A percentile compares a stretch with the other conserved stretches of the same genome.
phyloP scores from a whole-genome alignment of 192 early-diverging fungal genomes.

The Coemansia sp. region DNA sequence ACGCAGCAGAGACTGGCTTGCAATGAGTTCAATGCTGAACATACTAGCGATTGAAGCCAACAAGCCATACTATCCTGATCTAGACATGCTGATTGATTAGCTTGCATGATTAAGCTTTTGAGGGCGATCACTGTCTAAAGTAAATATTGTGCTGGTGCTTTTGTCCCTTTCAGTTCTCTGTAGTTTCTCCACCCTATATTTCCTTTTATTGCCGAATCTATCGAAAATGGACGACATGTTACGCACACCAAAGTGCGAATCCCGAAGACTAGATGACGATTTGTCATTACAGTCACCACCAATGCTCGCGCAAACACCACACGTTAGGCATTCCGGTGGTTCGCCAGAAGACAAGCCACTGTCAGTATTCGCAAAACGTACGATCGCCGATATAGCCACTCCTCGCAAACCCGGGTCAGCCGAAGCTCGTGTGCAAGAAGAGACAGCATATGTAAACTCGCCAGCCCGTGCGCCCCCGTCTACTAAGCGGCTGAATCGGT shows the following conservation, averaged over 20 bases:
- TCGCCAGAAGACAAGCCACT: not conserved
- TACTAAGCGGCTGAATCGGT: slow-evolving; percentile 37
- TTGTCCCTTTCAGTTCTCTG: not conserved
- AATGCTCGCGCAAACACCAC: slow-evolving; percentile 32
- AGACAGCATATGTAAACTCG: slow-evolving; percentile 36
- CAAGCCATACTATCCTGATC: no score
- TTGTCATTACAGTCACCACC: slow-evolving; percentile 35
- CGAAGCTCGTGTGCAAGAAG: slow-evolving; percentile 32
- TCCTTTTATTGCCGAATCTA: not conserved
- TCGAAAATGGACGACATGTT: not conserved
- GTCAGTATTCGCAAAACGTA: slow-evolving; percentile 32
- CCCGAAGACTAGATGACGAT: slow-evolving; percentile 16
- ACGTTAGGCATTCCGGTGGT: not conserved
- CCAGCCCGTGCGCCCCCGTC: slow-evolving; percentile 44
- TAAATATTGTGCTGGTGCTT: not conserved
- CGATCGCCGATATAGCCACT: slow-evolving; percentile 48
- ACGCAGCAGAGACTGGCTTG: no score
- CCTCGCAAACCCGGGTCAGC: slow-evolving; percentile 33
- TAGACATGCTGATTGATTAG: not conserved
- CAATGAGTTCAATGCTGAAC: no score
- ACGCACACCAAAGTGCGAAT: not conserved
- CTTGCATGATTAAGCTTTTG: not conserved
- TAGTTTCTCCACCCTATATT: not conserved
- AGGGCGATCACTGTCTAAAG: not conserved
- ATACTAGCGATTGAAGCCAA: no score